Conservation (phyloP, 2,329 filamentous ascomycete species). For the Monilinia polystroma region DNA sequence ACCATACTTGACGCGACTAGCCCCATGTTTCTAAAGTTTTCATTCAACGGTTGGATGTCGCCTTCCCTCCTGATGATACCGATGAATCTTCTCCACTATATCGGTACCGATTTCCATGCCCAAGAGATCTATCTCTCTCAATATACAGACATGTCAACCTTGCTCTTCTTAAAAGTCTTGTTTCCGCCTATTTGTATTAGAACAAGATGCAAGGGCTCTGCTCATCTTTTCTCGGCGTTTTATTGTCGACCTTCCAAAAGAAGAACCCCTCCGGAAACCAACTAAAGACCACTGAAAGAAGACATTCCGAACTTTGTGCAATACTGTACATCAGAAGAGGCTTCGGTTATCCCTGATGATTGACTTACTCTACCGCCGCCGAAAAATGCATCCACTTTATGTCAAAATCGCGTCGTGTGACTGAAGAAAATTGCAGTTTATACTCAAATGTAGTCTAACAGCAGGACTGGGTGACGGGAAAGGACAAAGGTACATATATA, state of each 20-base stretch:
- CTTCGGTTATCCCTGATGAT: not conserved
- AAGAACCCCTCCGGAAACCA: not conserved
- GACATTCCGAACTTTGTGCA: not conserved
- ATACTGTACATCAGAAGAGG: not conserved
- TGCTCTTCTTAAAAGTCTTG: not conserved
- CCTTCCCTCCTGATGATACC: not conserved
- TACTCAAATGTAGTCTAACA: not conserved
- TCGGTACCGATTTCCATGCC: not conserved
- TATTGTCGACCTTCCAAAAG: not conserved
- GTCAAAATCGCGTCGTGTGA: not conserved
- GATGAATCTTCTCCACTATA: not conserved
- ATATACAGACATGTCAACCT: not conserved
- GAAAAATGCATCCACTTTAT: not conserved
- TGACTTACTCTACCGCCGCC: not conserved
- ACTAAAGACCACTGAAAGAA: not conserved
- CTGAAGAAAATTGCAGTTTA: not conserved
- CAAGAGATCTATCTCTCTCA: not conserved
- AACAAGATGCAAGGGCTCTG: not conserved
- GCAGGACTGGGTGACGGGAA: not conserved
- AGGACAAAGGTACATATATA: not conserved
- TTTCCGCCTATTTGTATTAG: not conserved
- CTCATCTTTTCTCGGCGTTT: not conserved
- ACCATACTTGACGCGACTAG: not conserved
- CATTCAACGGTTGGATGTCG: not conserved
- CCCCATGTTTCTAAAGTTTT: not conserved